Percentiles rank a stretch among this genome's conserved stretches.
These are phyloP conservation scores for Hebeloma cylindrosporum DNA, from an alignment of 768 basidiomycete genomes.

Conservation along the genomic window DNA sequence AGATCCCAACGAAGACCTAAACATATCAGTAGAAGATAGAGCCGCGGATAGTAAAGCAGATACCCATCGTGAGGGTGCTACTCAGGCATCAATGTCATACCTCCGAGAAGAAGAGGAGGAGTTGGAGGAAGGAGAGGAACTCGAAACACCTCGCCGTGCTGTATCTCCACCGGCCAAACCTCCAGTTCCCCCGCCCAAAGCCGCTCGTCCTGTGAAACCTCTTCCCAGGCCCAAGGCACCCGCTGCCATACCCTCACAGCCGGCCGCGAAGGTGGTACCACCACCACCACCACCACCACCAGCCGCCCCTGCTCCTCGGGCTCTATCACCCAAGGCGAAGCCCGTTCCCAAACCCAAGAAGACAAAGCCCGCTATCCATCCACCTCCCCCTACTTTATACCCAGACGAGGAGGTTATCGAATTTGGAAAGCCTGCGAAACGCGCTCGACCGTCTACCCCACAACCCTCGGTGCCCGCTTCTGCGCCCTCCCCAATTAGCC, in stretches of 20 bases:
- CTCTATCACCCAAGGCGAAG: slow-evolving; percentile 16
- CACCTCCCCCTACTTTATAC: slow-evolving; percentile 12
- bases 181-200: slow-evolving; percentile 30
- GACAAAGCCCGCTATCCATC: slow-evolving; percentile 17
- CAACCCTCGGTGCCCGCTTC: slow-evolving; percentile 2
- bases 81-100: slow-evolving; percentile 6
- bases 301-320: slow-evolving; percentile 16
- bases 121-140: slow-evolving; percentile 29
- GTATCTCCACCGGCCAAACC: slow-evolving; percentile 34
- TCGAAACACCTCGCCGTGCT: slow-evolving; percentile 26
- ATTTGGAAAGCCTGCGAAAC: slow-evolving; percentile 15
- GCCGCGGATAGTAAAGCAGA: slow-evolving; percentile 41
- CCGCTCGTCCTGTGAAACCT: slow-evolving; percentile 29
- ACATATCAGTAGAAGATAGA: slow-evolving; percentile 21
- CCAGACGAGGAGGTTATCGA: slow-evolving; percentile 19
- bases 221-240: slow-evolving; percentile 29
- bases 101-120: slow-evolving; percentile 34
- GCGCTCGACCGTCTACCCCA: slow-evolving; percentile 12
- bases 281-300: slow-evolving; percentile 6
- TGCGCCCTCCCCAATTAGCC: no score
- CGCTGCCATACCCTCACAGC: slow-evolving; percentile 34
- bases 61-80: slow-evolving; percentile 39
- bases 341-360: slow-evolving; percentile 14
- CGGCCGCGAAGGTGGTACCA: slow-evolving; percentile 10
- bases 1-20: slow-evolving; percentile 10